These are phyloP conservation scores for Cetradonia linearis DNA, from an alignment of 495 filamentous ascomycete species.

Conservation along the genomic window DNA sequence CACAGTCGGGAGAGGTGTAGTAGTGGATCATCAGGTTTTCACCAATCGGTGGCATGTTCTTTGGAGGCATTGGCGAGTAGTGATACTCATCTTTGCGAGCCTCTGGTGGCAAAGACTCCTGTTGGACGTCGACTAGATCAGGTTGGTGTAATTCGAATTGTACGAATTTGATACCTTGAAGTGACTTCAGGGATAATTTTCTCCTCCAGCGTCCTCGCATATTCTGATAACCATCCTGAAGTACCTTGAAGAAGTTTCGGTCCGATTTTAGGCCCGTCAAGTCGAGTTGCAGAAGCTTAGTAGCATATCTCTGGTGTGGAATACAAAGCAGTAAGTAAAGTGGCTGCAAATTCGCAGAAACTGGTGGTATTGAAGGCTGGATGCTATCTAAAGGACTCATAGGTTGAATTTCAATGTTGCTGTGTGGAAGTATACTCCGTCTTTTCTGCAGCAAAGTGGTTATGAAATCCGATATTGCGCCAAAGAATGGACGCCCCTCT, in stretches of 20 bases:
- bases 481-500: too few relatives aligned
- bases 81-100: not conserved
- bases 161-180: slow-evolving; percentile 32
- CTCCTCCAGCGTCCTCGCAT: slow-evolving; percentile 21
- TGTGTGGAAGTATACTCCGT: too few relatives aligned
- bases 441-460: too few relatives aligned
- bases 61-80: not conserved
- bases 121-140: slow-evolving; percentile 31
- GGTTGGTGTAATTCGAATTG: slow-evolving; percentile 34
- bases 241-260: not conserved
- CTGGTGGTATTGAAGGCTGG: too few relatives aligned
- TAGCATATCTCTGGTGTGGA: slow-evolving; percentile 17
- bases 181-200: slow-evolving; percentile 24
- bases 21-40: not conserved
- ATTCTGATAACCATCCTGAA: not conserved
- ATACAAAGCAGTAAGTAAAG: slow-evolving; percentile 22
- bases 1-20: not conserved
- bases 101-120: slow-evolving; percentile 27
- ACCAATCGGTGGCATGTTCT: not conserved
- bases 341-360: too few relatives aligned
- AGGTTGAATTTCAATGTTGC: too few relatives aligned
- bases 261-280: not conserved
- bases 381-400: too few relatives aligned
- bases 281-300: slow-evolving; percentile 15
- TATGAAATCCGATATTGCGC: too few relatives aligned